A percentile compares a stretch with the other conserved stretches of the same genome.
These are phyloP conservation scores for carrot (Daucus carota) DNA, from an alignment of 129 eudicot genomes.

Conservation along the genomic window DNA sequence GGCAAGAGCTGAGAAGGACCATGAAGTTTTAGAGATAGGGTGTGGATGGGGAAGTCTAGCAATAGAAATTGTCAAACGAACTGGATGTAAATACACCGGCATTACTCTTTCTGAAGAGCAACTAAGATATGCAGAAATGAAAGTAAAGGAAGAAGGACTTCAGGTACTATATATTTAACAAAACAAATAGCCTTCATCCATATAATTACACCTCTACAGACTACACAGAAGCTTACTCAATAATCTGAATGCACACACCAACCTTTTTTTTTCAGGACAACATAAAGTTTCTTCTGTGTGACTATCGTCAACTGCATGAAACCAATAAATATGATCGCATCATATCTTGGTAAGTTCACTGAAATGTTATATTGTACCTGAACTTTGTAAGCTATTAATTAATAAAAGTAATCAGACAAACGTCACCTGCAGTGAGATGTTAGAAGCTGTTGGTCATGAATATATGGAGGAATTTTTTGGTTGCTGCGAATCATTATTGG, in stretches of 20 bases:
- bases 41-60: constrained; percentile 95
- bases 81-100: constrained; percentile 95
- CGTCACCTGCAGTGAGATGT: constrained; percentile 58
- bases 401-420: background rate
- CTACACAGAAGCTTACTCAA: background rate
- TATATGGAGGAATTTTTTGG: constrained; percentile 73
- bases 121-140: constrained; percentile 62
- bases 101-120: constrained; percentile 85
- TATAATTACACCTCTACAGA: background rate
- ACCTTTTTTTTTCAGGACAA: constrained; percentile 37
- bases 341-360: constrained; percentile 65
- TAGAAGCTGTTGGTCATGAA: constrained; percentile 97
- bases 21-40: constrained; percentile 82
- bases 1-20: constrained; percentile 64
- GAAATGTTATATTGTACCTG: background rate
- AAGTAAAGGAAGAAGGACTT: constrained; percentile 80
- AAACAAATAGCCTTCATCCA: background rate
- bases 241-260: background rate
- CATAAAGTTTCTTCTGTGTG: constrained; percentile 63
- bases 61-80: constrained; percentile 67
- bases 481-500: constrained; percentile 65
- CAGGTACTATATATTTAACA: constrained; percentile 38
- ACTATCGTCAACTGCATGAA: constrained; percentile 72
- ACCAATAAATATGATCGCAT: constrained; percentile 60
- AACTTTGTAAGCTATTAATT: background rate